Base-by-base conservation (phyloP, 768 basidiomycete species). In the Clathrus columnatus region DNA sequence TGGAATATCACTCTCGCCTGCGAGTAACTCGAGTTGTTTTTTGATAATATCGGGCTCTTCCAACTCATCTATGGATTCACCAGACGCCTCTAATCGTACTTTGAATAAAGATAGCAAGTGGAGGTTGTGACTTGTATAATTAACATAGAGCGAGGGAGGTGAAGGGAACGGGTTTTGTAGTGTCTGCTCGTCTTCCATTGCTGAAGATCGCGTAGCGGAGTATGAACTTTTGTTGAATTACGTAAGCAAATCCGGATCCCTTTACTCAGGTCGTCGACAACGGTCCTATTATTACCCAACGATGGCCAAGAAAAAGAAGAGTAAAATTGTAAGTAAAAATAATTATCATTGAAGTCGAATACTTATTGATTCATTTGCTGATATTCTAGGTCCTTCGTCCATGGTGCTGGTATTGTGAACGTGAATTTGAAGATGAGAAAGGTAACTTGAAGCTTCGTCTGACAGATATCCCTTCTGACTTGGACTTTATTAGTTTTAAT, bases 351-450 rank as follows among this genome's bases (percentile, higher is more conserved):
- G 24, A 28, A 8, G 7, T 8, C 46, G 4, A 24, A 21, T 47
- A 11, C n/a, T 11, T n/a, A 26, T 20, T 11, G 30, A 8, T 28
- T 51, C 18, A 53, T 48, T 7, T 14, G 42, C n/a, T 17, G 23
- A 4, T 2, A 8, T 10, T 28, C 7, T 57, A 92, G 90, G 70
- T 91, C 60, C 80, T 92, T 60, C 83, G 87, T 5, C 90, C 91
- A 16, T 96, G 94, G 92, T 97, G 94, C 73, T 97, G 94, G 94
- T 98, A 98, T 69, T 98, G 93, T 74, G 94, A 98, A 71, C 83
- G 95, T 67, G 95, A 96, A 71, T 99, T 99, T 64, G 94, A 98
- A 71, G 96, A 99, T 80, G 94, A 97, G 71, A 98, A 97, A 73
- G 94, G 94, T 91, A 48, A 48, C 62, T 30, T 53, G 14, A 27